Base-by-base conservation (phyloP, 768 basidiomycete genomes). In the Termitomyces sp. region DNA sequence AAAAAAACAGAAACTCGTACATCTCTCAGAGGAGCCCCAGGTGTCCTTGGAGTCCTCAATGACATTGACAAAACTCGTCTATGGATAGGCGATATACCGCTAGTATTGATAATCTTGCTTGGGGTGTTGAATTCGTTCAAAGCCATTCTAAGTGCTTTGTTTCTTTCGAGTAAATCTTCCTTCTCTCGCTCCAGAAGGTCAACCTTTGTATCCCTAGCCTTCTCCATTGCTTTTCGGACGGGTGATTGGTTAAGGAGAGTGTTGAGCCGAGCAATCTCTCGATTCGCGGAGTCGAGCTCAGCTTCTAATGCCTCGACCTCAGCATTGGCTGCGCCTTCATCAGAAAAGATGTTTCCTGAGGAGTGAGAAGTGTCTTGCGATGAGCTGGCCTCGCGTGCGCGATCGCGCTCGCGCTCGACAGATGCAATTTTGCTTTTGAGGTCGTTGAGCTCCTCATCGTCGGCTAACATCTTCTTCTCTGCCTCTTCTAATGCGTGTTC, bases 221-320 rank as follows among this genome's bases (percentile, higher is more conserved):
- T 84, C 26, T 90, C 88, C 58, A 94, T 83, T 0, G 92, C 89
- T 65, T 87, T 88, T 13, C 86, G 81, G 56, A 85, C 86, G 16
- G 88, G 89, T 20, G 87, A 91, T 62, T 90, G 87, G 33, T 79
- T 80, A 47, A 93, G 75, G 35, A 89, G 67, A 0, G 82, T 78
- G n/a, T 79, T 82, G 46, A 95, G 74, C 41, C 83, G 80, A 0
- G 86, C 87, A 59, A 92, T 87, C 69, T 93, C 90, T 66, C 74
- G 83, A 67, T 91, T 78, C 0, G 93, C 91, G 0, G 83, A 79
- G 58, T 91, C 89, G 46, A 95, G 80, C 65, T 93, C 91, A 2
- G 77, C 75, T 69, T 94, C 91, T 53, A 95, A 76, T 0, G 76
- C 81, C 59, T 86, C 85, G 30, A 84, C 71, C 23, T 91, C 89